Base-by-base conservation (phyloP, 139 green algal genomes). In the Auxenochlorella pyrenoidosa region DNA sequence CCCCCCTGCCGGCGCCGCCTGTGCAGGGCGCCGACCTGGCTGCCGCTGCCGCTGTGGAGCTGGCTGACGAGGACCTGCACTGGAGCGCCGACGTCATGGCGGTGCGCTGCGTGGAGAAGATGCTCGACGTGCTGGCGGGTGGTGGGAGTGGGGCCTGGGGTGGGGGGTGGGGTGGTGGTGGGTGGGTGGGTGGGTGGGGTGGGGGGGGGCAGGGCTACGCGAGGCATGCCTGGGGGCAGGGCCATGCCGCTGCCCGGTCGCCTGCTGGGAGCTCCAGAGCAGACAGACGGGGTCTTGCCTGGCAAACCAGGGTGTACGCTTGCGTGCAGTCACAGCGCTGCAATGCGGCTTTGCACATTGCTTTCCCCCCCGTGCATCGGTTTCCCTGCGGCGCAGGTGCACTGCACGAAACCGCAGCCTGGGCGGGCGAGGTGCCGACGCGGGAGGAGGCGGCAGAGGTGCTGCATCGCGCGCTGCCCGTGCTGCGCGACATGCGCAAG, bases 91-190 rank as follows among this genome's bases (percentile, higher is more conserved):
- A 88, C 77, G 36, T 88, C 26, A 71, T 88, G 21, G 84, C 77
- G 15, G 84, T 75, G 63, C 72, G 84, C n/a, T 75, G 70, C 73
- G 72, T 36, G 19, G 84, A 88, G 65, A 88, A 88, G 77, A 47
- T 88, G 77, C 84, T 88, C 44, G 84, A 88, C 38, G 72, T 87
- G 68, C 82, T 87, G 68, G 47, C 19, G 19, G 82, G 82, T 87
- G 82, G 19, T 58, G 54, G 51, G 43, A 4, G 36, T 13, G 34
- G 54, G 36, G 4, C 32, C 1, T 36, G 26, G 30, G 76, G 3
- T n/a, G n/a, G 16, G 28, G 28, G 30, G 6, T 70, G 40, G 38
- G 59, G 59, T 16, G 54, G 54, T 15, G 54, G 54, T 13, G 15
- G 54, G 54, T 18, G 54, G 54, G 54, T n/a, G n/a, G n/a, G n/a